Evolutionary conservation across 1,284 basidiomycete species (phyloP), one percentile per base, ranked within the genome.

Genomic region (Athelia psychrophila): DNA sequence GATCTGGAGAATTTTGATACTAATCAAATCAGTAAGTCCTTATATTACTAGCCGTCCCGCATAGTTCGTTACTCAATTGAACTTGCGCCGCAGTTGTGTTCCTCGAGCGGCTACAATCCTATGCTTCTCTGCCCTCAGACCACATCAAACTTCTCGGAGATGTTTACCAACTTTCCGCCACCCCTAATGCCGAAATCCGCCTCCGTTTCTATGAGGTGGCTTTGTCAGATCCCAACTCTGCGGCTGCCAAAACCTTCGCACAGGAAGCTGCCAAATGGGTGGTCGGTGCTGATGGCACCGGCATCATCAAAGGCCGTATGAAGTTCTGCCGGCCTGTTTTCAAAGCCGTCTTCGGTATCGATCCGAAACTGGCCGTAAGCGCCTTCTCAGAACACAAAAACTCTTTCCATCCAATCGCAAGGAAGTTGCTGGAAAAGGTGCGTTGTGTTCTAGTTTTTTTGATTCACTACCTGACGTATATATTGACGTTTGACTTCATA

Each of bases 251-350:
- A 47, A 57, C 62, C 12, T 80, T 77, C 54, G 81, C 80, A 2
- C 50, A 52, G 0, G 71, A 77, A 19, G 88, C 85, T 2, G 79
- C 76, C 0, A 72, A 78, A 27, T 91, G 88, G 89, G 81, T 86
- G n/a, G 78, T 83, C 15, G 88, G 86, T 2, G 71, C 66, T 18
- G 81, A 83, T 54, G 80, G 72, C 25, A 78, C 74, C 12, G 83
- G 78, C 3, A 69, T 81, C 35, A 68, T 90, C 53, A 84, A 86
- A 61, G 88, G 87, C 3, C 74, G 90, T 19, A 91, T 92, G 88
- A 92, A 93, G 66, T 91, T 91, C 71, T 91, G 88, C 65, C 69
- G 91, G 51, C 86, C 86, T 0, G 70, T 81, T 6, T 83, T 90
- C 61, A 68, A 79, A 38, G 77, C 72, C 0, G 77, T 83, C 18